A percentile compares a stretch with the other conserved stretches of the same genome.
These are phyloP conservation scores for Leucoagaricus sp. DNA, from an alignment of 1,284 basidiomycete genomes.

Conservation along the genomic window DNA sequence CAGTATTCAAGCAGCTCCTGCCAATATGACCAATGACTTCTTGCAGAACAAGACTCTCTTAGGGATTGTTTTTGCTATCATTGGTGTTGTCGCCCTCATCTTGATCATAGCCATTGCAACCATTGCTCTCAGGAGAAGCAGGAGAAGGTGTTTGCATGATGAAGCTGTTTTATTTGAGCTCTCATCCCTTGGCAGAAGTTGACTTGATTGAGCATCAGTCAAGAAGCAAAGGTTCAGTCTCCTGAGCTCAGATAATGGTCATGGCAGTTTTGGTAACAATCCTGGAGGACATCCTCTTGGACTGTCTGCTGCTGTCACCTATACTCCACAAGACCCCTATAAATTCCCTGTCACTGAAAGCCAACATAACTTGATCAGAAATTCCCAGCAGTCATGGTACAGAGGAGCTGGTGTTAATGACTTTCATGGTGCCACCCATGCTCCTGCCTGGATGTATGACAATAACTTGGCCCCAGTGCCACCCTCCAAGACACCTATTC, in stretches of 20 bases:
- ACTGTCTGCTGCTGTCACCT: neutral
- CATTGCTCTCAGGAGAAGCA: slow-evolving; percentile 47
- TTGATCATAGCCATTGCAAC: slow-evolving; percentile 46
- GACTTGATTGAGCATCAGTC: slow-evolving; percentile 35
- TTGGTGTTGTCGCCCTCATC: slow-evolving; percentile 50
- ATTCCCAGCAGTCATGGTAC: neutral
- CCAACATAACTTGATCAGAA: neutral
- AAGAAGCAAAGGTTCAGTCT: slow-evolving; percentile 31
- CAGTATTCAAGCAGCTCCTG: slow-evolving; percentile 9
- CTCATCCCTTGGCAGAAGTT: slow-evolving; percentile 16
- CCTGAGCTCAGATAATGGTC: slow-evolving; percentile 10
- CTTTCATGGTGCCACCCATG: neutral
- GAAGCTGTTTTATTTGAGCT: slow-evolving; percentile 61
- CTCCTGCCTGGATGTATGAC: neutral
- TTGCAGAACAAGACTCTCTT: slow-evolving; percentile 62
- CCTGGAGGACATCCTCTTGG: neutral
- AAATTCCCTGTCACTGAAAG: slow-evolving; percentile 4
- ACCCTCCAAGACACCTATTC: neutral
- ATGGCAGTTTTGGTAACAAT: neutral
- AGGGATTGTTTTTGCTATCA: slow-evolving; percentile 56
- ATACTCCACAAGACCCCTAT: slow-evolving; percentile 1
- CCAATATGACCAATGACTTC: slow-evolving; percentile 40
- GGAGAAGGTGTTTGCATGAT: slow-evolving; percentile 42
- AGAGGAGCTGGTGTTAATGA: neutral
- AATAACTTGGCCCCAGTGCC: neutral